Base-by-base conservation (phyloP, 2,329 filamentous ascomycete species). In the Sordariomycetes sp. region DNA sequence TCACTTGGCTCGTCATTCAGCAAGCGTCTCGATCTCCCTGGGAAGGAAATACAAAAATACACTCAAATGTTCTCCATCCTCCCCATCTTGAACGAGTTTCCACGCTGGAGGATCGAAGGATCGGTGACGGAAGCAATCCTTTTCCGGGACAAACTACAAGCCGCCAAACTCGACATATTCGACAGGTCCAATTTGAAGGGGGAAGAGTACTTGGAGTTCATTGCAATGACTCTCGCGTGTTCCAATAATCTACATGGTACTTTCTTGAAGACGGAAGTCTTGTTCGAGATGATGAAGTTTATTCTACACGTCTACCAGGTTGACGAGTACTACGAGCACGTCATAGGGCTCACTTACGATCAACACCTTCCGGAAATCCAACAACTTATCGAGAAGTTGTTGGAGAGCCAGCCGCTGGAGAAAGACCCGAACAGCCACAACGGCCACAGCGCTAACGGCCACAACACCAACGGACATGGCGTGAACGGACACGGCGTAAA, bases 121-220 rank as follows among this genome's bases (percentile, higher is more conserved):
- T 34, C 32, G 12, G 29, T 34, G 32, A 17, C 29, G 4, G 32
- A 34, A 25, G 18, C 32, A 25, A 5, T 17, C 16, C 32, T 34
- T 17, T 34, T 34, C 23, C 17, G 12, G 8, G 15, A 12, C 14
- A 26, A 28, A n/a, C 23, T 34, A 17, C 32, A 25, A 5, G n/a
- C 7, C 21, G 23, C 19, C 17, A 27, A 25, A 25, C 9, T 20
- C 23, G 23, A 8, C 25, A 25, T 34, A 4, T 34, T 34, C 19
- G 15, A 17, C 23, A 23, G 32, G 5, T 8, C 15, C n/a, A 25
- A 34, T 15, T 9, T 34, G 8, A 25, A 20, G 11, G 23, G 29
- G 32, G 32, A 34, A 15, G 29, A 34, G 32, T 34, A 34, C 32
- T 34, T 34, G 19, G 32, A 34, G 14, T 15, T 34, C 6, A 34